These are phyloP conservation scores for Colletotrichum melonis DNA, from an alignment of 2,329 filamentous ascomycete genomes.

Conservation along the genomic window DNA sequence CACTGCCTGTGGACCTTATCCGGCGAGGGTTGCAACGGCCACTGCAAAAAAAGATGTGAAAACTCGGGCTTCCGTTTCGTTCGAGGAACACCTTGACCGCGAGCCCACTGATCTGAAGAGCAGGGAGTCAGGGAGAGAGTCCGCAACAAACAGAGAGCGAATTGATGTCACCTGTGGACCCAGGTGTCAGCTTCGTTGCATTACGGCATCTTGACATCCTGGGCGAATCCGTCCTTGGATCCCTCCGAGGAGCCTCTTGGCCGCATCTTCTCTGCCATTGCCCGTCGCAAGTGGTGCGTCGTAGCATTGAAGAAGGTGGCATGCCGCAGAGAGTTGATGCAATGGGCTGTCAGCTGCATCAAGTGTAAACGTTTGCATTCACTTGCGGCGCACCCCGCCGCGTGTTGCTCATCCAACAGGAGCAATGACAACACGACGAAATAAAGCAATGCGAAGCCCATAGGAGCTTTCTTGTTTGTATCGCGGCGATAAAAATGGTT, in stretches of 20 bases:
- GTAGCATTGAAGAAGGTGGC: constrained; percentile 1
- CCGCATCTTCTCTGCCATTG: neutral
- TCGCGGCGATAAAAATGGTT: neutral
- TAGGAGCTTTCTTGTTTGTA: neutral
- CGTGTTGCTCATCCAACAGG: neutral
- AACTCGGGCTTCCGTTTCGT: constrained; percentile 16
- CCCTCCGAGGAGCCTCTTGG: neutral
- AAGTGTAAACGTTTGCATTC: neutral
- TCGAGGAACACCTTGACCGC: constrained; percentile 8
- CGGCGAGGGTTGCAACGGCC: constrained; percentile 16
- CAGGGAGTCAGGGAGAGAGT: too few relatives aligned
- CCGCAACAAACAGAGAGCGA: neutral
- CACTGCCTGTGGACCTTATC: neutral
- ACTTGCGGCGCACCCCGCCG: constrained; percentile 11
- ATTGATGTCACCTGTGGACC: constrained; percentile 11
- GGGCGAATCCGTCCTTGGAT: constrained; percentile 13
- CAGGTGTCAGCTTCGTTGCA: constrained; percentile 1
- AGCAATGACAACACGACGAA: neutral
- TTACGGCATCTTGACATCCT: constrained; percentile 1
- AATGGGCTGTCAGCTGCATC: constrained; percentile 9
- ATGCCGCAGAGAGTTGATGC: constrained; percentile 4
- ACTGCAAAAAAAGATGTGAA: constrained; percentile 19
- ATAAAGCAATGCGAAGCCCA: neutral
- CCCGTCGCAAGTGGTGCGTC: neutral
- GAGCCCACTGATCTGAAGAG: neutral